These are phyloP conservation scores for Coniferiporia sulphurascens DNA, from an alignment of 1,284 basidiomycete species.

Conservation along the genomic window DNA sequence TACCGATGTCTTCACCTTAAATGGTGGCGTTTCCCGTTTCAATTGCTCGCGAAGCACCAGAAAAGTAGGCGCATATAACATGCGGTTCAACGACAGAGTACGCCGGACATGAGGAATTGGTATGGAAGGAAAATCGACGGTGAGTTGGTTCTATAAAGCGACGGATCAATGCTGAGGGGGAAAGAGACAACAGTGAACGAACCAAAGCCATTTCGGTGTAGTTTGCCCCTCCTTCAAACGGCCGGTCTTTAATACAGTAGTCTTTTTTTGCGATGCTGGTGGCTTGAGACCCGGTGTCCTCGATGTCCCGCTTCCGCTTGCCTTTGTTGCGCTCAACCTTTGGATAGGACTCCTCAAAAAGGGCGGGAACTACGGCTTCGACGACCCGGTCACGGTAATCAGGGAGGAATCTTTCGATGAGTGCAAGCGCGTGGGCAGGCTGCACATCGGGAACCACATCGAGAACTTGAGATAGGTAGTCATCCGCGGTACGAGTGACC, in stretches of 20 bases:
- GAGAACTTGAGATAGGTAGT: conserved; percentile 44
- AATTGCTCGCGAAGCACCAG: conserved; percentile 39
- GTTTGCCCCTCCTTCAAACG: conserved; percentile 32
- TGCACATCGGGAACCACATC: conserved; percentile 67
- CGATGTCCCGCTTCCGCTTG: conserved; percentile 43
- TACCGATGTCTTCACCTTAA: conserved; percentile 35
- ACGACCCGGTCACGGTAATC: conserved; percentile 35
- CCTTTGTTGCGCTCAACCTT: conserved; percentile 37
- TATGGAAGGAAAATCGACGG: conserved; percentile 51
- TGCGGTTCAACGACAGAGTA: conserved; percentile 33
- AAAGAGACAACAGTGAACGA: conserved; percentile 21
- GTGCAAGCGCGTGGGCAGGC: conserved; percentile 42
- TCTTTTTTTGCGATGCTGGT: conserved; percentile 37
- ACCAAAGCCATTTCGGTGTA: conserved; percentile 53
- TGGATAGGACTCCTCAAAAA: conserved; percentile 67
- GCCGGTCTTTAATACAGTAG: conserved; percentile 43
- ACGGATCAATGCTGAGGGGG: background rate
- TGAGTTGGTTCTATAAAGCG: conserved; percentile 43
- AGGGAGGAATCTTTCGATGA: conserved; percentile 38
- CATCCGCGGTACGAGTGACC: conserved; percentile 8
- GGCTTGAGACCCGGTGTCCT: conserved; percentile 24
- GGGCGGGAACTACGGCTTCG: conserved; percentile 47
- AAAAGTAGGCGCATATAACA: conserved; percentile 57
- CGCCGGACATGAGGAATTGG: conserved; percentile 47
- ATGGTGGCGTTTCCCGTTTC: conserved; percentile 31